Conservation (phyloP, 495 filamentous ascomycete species). For the Aspergillus leporis region DNA sequence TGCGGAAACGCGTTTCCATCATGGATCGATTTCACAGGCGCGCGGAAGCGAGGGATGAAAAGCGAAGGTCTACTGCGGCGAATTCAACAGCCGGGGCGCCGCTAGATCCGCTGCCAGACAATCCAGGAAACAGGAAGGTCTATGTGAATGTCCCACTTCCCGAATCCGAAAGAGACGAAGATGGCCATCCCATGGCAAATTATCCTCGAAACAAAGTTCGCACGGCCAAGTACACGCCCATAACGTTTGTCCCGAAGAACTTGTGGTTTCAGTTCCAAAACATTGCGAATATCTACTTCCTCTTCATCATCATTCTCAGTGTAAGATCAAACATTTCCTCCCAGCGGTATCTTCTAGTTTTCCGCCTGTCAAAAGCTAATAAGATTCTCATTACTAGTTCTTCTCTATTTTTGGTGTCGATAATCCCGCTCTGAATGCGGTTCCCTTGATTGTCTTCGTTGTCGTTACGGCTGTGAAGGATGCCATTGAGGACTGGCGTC, state of each 20-base stretch:
- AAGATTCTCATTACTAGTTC: constrained; percentile 63
- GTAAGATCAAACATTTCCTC: no score
- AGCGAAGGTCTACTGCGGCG: constrained; percentile 57
- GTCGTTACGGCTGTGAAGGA: constrained; percentile 90
- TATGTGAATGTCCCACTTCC: constrained; percentile 90
- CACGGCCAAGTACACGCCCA: constrained; percentile 92
- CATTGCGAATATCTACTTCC: constrained; percentile 97
- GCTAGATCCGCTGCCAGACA: no score
- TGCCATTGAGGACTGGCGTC: constrained; percentile 92
- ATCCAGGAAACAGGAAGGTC: constrained; percentile 50
- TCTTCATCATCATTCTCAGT: constrained; percentile 90
- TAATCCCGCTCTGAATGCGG: constrained; percentile 86
- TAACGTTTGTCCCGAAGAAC: constrained; percentile 96
- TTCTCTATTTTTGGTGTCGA: constrained; percentile 93
- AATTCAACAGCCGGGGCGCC: constrained; percentile 48
- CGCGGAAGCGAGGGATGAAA: constrained; percentile 59
- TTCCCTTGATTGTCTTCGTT: constrained; percentile 92
- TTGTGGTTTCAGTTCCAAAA: constrained; percentile 98
- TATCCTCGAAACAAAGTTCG: constrained; percentile 95
- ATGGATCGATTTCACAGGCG: constrained; percentile 73
- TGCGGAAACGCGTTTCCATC: constrained; percentile 81
- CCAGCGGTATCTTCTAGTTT: no score
- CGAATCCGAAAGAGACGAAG: constrained; percentile 72
- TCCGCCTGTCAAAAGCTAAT: neutral
- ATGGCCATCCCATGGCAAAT: constrained; percentile 66